Evolutionary conservation across 1,284 basidiomycete species (phyloP), one percentile per base, ranked within the genome.

Genomic region (Fomitiporia mediterranea): DNA sequence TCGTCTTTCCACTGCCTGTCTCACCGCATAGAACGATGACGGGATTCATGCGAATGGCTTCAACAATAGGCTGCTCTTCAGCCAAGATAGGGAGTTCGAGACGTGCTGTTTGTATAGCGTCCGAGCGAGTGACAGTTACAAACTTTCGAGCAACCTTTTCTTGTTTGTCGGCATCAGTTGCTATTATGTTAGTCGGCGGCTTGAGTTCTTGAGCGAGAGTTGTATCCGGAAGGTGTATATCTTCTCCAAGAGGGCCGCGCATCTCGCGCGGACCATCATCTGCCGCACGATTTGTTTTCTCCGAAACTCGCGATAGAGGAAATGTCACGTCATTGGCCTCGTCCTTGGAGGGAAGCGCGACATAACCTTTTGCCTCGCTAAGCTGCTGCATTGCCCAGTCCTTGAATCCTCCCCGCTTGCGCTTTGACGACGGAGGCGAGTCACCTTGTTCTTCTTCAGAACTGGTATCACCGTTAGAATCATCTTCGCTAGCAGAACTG

Each of bases 1-100:
- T 99, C 1, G 97, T 99, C 74, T 99, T 99, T 51, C 97, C 97
- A 66, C 92, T 96, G 58, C 97, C 97, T 4, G 97, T 99, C 69
- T 89, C 86, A 69, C 87, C 88, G 62, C 86, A 89, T 44, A 91
- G 79, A 50, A 89, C 78, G 15, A 84, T 80, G 9, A 89, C 83
- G 3, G 89, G 82, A 66, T 99, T 86, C 53, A 98, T 75, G 57
- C 94, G 72, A 51, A 99, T 85, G 2, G 92, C 84, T 67, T 97
- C 94, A 80, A 99, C 89, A 54, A 99, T 94, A 3, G 82, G 79
- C 67, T 99, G 94, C 67, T 99, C 97, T 69, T 99, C 95, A 11
- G 88, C 84, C 5, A 94, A 81, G 58, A 99, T 93, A 2, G 97
- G 97, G 1, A 99, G 75, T 57, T 89, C 75, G 61, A 94, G 73